Conservation (phyloP, 2,329 filamentous ascomycete species). For the Pezicula radicicola region DNA sequence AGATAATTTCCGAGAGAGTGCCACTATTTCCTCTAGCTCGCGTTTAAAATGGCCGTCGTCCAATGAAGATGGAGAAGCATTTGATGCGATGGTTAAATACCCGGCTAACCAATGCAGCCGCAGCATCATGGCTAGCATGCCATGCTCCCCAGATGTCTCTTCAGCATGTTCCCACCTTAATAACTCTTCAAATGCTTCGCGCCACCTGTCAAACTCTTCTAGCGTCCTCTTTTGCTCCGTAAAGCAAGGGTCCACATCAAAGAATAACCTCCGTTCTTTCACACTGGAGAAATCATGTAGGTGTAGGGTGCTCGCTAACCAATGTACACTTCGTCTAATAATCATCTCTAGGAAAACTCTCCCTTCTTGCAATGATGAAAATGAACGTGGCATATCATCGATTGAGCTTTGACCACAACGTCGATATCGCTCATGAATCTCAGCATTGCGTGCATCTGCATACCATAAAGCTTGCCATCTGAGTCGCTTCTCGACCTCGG, state of each 20-base stretch:
- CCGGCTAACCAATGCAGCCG: slow-evolving; percentile 18
- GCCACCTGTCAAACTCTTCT: slow-evolving; percentile 21
- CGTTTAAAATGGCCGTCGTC: slow-evolving; percentile 8
- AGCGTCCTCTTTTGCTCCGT: slow-evolving; percentile 14
- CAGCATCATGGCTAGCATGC: slow-evolving; percentile 12
- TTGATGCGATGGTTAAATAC: slow-evolving; percentile 14
- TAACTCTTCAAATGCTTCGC: slow-evolving; percentile 17
- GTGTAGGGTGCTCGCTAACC: slow-evolving; percentile 17
- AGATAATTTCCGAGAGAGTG: slow-evolving; percentile 11
- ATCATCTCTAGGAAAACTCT: slow-evolving; percentile 13
- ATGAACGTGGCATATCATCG: slow-evolving; percentile 17
- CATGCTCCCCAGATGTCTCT: slow-evolving; percentile 9
- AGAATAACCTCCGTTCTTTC: slow-evolving; percentile 6
- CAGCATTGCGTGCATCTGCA: slow-evolving; percentile 11
- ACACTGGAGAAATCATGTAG: slow-evolving; percentile 13
- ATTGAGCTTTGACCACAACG: slow-evolving; percentile 11
- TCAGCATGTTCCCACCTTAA: slow-evolving; percentile 10
- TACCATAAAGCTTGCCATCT: slow-evolving; percentile 16
- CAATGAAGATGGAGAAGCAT: slow-evolving; percentile 11
- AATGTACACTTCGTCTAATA: slow-evolving; percentile 20
- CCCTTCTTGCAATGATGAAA: slow-evolving; percentile 12
- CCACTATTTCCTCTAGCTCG: slow-evolving; percentile 13
- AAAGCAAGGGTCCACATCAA: slow-evolving; percentile 19
- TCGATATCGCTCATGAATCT: slow-evolving; percentile 15
- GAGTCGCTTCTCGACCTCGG: slow-evolving; percentile 1